Evolutionary conservation across 768 basidiomycete species (phyloP), one percentile per base, ranked within the genome.

Genomic region (Rhizopogon vesiculosus): DNA sequence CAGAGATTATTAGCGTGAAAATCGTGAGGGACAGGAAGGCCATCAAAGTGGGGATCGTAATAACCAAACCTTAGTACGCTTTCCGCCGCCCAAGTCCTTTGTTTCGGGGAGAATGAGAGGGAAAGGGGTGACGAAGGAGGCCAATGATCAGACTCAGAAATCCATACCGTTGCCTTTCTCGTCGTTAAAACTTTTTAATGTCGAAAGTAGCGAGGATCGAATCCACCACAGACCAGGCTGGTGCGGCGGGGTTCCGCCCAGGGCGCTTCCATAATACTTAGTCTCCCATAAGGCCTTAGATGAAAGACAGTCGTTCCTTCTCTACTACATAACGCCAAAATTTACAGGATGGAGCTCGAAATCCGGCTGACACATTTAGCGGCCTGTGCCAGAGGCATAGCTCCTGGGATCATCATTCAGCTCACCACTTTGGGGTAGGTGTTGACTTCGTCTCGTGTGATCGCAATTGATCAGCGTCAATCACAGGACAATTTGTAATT

Each of bases 171-270:
- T 58, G 19, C 67, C 69, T 41, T 56, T 57, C 39, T 61, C 57
- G 42, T 69, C 65, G 42, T 59, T 64, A 19, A 59, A 61, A 28
- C 2, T 71, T 71, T 42, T 46, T 54, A 45, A 78, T 72, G 13
- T 60, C 60, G 57, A 76, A 74, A 2, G 68, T 51, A 3, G 74
- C 70, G 28, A 78, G 63, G 10, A 70, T 61, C 31, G 65, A 55
- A 39, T 62, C 65, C 28, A 71, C 71, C 4, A 74, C 69, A 12
- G 71, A 65, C 64, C 71, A 73, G 28, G 78, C 15, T 15, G 72
- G 75, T 1, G 72, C 74, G 5, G 74, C 78, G 40, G 82, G 61
- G 45, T 74, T 53, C 25, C 70, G 64, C 6, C 79, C 81, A 25
- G 5, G n/a, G 77, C 74, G 46, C 74, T 74, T 18, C 66, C 19